These are phyloP conservation scores for Rhynchospora tenuis DNA, from an alignment of 176 grass and related monocot genomes.

Conservation along the genomic window DNA sequence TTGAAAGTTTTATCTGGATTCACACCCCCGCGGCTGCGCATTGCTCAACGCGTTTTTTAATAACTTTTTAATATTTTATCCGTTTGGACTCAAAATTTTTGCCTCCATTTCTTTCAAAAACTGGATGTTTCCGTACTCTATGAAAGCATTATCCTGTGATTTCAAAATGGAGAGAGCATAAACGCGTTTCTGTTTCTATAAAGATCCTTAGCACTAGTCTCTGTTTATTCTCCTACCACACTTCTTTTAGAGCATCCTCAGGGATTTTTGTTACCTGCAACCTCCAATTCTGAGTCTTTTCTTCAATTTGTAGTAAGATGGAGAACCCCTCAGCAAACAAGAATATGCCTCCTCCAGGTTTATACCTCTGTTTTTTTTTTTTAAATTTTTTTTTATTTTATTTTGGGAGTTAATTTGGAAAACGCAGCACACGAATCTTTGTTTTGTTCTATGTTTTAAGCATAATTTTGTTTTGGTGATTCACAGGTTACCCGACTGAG, in stretches of 20 bases:
- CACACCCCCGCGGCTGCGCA: background rate
- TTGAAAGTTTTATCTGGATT: background rate
- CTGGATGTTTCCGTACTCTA: background rate
- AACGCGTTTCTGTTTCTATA: background rate
- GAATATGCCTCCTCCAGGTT: conserved; percentile 30
- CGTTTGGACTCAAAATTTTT: background rate
- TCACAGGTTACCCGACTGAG: conserved; percentile 60
- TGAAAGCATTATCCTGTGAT: background rate
- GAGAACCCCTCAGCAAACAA: conserved; percentile 30
- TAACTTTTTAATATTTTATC: background rate
- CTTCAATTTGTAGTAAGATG: background rate
- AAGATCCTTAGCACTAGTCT: background rate
- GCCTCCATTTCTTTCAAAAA: background rate
- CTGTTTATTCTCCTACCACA: background rate
- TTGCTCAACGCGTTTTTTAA: background rate
- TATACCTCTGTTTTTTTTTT: background rate
- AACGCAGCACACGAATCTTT: background rate
- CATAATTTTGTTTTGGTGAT: background rate
- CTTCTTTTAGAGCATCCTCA: background rate
- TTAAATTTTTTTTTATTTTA: background rate
- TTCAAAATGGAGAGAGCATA: background rate
- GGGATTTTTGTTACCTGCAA: background rate
- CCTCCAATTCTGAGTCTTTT: background rate
- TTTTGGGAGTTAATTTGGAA: background rate
- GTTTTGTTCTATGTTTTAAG: background rate